Percentiles rank a stretch among this genome's conserved stretches.
These are phyloP conservation scores for Ogataea corticis DNA, from an alignment of 805 yeast genomes.

Conservation along the genomic window DNA sequence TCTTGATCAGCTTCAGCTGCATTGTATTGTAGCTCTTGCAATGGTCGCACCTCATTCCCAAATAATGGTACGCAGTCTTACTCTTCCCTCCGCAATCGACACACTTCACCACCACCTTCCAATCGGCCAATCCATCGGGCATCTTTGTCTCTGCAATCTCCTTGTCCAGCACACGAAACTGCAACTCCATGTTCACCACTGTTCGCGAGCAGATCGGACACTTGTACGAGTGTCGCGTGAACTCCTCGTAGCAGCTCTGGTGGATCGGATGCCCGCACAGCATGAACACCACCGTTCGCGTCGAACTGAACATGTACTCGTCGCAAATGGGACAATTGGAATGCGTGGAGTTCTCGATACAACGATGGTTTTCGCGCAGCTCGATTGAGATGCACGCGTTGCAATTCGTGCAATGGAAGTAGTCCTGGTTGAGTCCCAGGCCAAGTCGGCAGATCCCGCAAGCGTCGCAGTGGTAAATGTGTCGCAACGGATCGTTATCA, in stretches of 20 bases:
- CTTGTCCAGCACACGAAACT: conserved; percentile 81
- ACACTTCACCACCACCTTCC: conserved; percentile 77
- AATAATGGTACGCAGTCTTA: conserved; percentile 71
- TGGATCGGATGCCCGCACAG: conserved; percentile 94
- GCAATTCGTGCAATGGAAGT: conserved; percentile 88
- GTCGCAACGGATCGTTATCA: conserved; percentile 76
- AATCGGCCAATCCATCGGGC: conserved; percentile 75
- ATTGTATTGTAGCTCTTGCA: conserved; percentile 87
- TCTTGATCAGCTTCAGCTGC: conserved; percentile 68
- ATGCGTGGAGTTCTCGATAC: conserved; percentile 85
- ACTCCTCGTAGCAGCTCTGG: conserved; percentile 77
- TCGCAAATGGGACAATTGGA: conserved; percentile 93
- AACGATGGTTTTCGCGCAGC: conserved; percentile 72
- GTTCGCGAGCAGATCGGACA: conserved; percentile 91
- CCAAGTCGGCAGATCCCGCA: conserved; percentile 95
- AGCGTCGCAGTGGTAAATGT: conserved; percentile 87
- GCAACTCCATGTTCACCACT: conserved; percentile 82
- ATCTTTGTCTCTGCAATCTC: conserved; percentile 76
- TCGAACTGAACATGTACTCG: conserved; percentile 84
- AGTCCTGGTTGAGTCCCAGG: conserved; percentile 82
- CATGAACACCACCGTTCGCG: conserved; percentile 85
- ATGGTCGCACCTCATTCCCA: conserved; percentile 85
- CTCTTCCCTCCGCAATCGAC: conserved; percentile 88
- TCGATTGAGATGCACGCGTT: conserved; percentile 85
- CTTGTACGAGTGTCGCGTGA: conserved; percentile 79